phyloP scores from a whole-genome alignment of 768 basidiomycete genomes.

The Suillus luteus region DNA sequence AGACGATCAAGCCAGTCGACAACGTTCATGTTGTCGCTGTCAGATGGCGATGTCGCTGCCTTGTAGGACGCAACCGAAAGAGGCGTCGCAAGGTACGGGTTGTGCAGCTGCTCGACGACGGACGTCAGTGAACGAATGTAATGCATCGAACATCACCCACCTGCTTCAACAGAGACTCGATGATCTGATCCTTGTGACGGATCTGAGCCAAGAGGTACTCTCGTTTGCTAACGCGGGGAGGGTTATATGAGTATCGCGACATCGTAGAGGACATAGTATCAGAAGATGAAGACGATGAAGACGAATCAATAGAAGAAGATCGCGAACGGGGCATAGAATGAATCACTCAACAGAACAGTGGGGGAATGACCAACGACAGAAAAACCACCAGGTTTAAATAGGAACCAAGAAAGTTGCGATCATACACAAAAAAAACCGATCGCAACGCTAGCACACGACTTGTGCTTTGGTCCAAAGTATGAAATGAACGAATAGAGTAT shows the following conservation, averaged over 20 bases:
- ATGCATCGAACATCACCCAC: conserved; percentile 36
- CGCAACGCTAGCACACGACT: not conserved
- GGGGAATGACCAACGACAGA: not conserved
- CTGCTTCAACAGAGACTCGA: conserved; percentile 83
- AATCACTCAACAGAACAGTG: not conserved
- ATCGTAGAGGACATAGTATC: conserved; percentile 39
- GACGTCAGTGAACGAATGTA: conserved; percentile 9
- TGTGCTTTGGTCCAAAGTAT: not conserved
- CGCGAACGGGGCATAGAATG: conserved; percentile 18
- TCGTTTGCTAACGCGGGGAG: conserved; percentile 61
- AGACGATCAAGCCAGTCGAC: conserved; percentile 77
- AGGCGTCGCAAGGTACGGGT: conserved; percentile 78
- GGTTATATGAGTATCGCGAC: conserved; percentile 25
- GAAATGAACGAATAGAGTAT: not conserved
- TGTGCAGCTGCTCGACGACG: conserved; percentile 57
- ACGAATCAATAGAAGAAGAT: conserved; percentile 25
- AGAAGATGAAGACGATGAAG: conserved; percentile 35
- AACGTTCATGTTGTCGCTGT: conserved; percentile 65
- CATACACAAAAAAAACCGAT: not conserved
- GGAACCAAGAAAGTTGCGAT: not conserved
- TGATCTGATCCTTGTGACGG: conserved; percentile 84
- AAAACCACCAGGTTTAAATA: conserved; percentile 1
- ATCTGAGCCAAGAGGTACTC: conserved; percentile 86
- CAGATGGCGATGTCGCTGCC: conserved; percentile 75
- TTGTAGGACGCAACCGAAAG: conserved; percentile 78